Evolutionary conservation across 768 basidiomycete species (phyloP).

Genomic region (Amanita thiersii): DNA sequence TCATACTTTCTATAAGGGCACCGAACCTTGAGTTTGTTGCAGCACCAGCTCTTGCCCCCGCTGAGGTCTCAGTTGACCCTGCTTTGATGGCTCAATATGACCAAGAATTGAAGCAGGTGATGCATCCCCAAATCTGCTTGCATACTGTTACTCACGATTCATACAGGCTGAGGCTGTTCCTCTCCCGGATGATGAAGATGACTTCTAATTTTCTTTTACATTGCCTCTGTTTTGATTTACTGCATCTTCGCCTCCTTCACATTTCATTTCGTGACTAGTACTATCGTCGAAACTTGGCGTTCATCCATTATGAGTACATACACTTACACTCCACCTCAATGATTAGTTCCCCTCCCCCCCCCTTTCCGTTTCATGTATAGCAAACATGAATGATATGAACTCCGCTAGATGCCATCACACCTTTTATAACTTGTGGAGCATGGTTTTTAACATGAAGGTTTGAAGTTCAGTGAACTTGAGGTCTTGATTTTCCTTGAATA

Average conservation of each 20-base stretch:
- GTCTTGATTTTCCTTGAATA: not conserved
- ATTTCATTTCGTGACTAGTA: slow-evolving; percentile 16
- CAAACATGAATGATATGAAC: not conserved
- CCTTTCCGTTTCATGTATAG: too few species aligned
- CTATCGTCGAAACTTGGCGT: slow-evolving; percentile 19
- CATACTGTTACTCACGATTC: slow-evolving; percentile 7
- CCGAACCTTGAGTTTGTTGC: slow-evolving; percentile 89
- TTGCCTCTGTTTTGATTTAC: slow-evolving; percentile 9
- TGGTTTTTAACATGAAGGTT: not conserved
- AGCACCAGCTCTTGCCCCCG: slow-evolving; percentile 90
- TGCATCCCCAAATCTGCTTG: not conserved
- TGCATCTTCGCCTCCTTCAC: slow-evolving; percentile 7
- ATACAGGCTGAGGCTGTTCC: slow-evolving; percentile 80
- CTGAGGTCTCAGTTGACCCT: slow-evolving; percentile 82
- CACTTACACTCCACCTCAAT: slow-evolving; percentile 13
- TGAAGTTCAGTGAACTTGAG: slow-evolving; percentile 8
- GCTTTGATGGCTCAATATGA: slow-evolving; percentile 75
- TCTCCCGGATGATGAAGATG: slow-evolving; percentile 96
- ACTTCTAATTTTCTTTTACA: slow-evolving; percentile 40
- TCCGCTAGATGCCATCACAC: not conserved
- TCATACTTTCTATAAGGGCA: slow-evolving; percentile 44
- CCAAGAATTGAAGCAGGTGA: slow-evolving; percentile 61
- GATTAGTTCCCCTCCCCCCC: too few species aligned
- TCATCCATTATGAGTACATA: slow-evolving; percentile 19
- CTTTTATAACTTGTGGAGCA: slow-evolving; percentile 1